Evolutionary conservation across 768 basidiomycete species (phyloP), one percentile per base, ranked within the genome.

Genomic region (Lactifluus pinguis): DNA sequence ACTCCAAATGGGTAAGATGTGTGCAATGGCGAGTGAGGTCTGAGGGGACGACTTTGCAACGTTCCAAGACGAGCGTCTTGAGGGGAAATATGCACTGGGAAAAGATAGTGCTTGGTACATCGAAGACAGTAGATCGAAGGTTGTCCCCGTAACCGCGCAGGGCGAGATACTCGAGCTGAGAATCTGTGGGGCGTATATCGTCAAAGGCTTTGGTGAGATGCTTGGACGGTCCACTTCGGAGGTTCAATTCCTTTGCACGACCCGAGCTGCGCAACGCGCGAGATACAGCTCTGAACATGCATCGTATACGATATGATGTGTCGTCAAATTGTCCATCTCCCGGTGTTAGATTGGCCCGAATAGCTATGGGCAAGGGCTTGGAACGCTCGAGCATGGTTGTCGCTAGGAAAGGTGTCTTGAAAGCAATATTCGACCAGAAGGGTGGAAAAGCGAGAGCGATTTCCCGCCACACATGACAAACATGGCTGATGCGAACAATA

Each of bases 331-430:
- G 50, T 5, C 48, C 57, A 38, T 48, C 32, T 1, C 57, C 62
- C 30, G 57, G 63, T 1, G 62, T 60, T 17, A 61, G 38, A 57
- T 64, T 59, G 11, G 59, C 63, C 14, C 62, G 65, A 52, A 66
- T 57, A 17, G 52, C 36, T 49, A 66, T 60, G 30, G 54, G 49
- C 6, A 50, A 44, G 8, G 52, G 58, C 53, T 64, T 60, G 49
- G 65, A 66, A 21, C 65, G 65, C 6, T 64, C 63, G n/a, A 66
- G 55, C 65, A 66, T 66, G 5, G 63, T 57, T n/a, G 58, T 60
- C 30, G 65, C 56, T n/a, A 66, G 49, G 38, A 39, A 55, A n/a
- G 62, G 59, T 8, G 62, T 56, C 39, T 55, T 55, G 30, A 64
- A 66, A 36, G 65, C 58, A 13, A 66, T 61, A 34, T 64, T 64